These are phyloP conservation scores for Magnolia kwangsiensis DNA, from an alignment of 164 flowering plant genomes.

Conservation along the genomic window DNA sequence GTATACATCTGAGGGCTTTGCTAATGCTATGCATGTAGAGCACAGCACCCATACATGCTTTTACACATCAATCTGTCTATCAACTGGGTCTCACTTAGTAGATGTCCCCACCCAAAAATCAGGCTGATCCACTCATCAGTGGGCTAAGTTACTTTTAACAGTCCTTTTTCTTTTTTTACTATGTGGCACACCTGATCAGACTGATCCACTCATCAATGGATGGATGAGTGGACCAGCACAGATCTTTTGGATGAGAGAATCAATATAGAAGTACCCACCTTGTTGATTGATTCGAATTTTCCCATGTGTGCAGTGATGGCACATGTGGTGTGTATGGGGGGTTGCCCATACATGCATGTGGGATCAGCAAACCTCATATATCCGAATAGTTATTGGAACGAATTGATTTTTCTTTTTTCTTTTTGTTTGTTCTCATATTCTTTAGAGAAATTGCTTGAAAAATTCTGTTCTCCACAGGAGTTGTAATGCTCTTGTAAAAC, in stretches of 20 bases:
- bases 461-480: not conserved
- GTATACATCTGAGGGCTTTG: not conserved
- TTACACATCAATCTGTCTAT: not conserved
- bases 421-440: too few relatives aligned
- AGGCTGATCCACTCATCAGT: not conserved
- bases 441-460: not conserved
- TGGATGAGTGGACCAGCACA: not conserved
- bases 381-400: not conserved
- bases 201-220: not conserved
- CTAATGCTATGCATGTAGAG: not conserved
- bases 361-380: not conserved
- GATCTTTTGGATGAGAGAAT: not conserved
- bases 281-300: not conserved
- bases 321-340: not conserved
- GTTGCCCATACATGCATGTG: not conserved
- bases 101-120: not conserved
- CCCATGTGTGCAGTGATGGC: not conserved
- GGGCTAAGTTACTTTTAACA: not conserved
- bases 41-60: not conserved
- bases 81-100: not conserved
- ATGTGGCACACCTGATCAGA: not conserved
- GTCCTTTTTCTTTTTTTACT: too few relatives aligned
- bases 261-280: not conserved
- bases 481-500: not conserved
- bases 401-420: not conserved